Base-by-base conservation (phyloP, 371 early-diverging fungal species). In the Rhizomucor miehei region DNA sequence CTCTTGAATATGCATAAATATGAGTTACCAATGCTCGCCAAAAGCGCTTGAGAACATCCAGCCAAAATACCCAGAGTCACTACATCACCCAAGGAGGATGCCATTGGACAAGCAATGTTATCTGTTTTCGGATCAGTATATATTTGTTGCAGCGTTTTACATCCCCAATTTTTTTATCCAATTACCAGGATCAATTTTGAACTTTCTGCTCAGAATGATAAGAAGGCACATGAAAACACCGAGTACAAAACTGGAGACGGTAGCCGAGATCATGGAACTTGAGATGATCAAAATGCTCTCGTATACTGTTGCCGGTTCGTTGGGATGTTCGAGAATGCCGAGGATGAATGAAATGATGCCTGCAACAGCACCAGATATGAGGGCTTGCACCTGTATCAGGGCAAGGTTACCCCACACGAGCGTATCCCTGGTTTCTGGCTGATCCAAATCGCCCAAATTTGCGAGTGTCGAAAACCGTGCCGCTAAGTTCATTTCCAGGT, bases 401-500 rank as follows among this genome's bases (percentile, higher is more conserved):
- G 84, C 80, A 56, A 90, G 52, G 40, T 91, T 89, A 19, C 90
- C 88, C 56, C 69, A 69, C 34, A 89, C 73, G 5, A 88, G 68
- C 6, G 71, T 52, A 21, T 75, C 74, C 38, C 84, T 57, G 1
- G 71, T 71, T 19, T 60, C 61, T 1, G 74, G 73, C 55, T 71
- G 54, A 62, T 87, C 86, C 44, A 87, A 62, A 46, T 80, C 71
- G 6, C 88, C 88, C 67, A 88, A 69, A 54, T 88, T 85, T 4
- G 89, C 86, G 29, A 81, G 82, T 3, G 94, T 93, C 6, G 92
- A 89, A 23, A 93, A 70, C 4, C 94, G 75, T 19, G 93, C 85
- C 2, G 92, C 88, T 51, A 93, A 78, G 57, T 90, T 94, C 85
- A 92, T 89, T 67, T 93, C 93, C 19, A 92, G 80, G 72, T 93